Evolutionary conservation across 805 yeast species (phyloP), one percentile per base, ranked within the genome.

Genomic region (Lipomyces mesembrius): DNA sequence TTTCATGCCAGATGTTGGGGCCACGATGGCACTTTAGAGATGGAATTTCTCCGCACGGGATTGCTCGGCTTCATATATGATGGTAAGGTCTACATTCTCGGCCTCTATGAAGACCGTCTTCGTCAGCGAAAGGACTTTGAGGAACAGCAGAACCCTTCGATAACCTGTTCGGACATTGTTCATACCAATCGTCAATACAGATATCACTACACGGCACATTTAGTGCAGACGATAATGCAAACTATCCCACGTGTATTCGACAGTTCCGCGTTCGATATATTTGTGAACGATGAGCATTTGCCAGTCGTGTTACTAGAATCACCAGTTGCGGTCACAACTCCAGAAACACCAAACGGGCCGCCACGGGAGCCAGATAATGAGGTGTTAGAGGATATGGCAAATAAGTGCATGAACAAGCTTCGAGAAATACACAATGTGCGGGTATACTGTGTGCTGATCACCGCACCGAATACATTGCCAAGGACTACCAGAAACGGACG

Each of bases 21-120:
- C 69, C 87, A 88, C 59, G 84, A 85, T 62, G 96, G 96, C 0
- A 79, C 83, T 1, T 76, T 90, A 25, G 92, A 89, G 66, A 81
- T 87, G 81, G 93, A 90, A 75, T 95, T 93, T 76, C 82, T 95
- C 61, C 83, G 99, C 73, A 94, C 98, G 0, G 97, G 98, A 2
- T 76, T 94, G 22, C 81, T 95, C 59, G 99, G 99, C 0, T 95
- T 95, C 77, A 84, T 91, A 0, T 89, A 85, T 73, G 87, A 90
- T 67, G 98, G 97, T 11, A 92, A 90, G 73, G 88, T 95, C 0
- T 95, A 89, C 74, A 90, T 95, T 1, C 79, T 95, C 53, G 98
- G 99, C 0, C 81, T 91, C 51, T 91, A 92, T 70, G 99, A 95
- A 73, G 99, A 95, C 77, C 83, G 98, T 75, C 85, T 95, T 58